Base-by-base conservation (phyloP, 2,329 filamentous ascomycete genomes). In the Fusarium sp. region DNA sequence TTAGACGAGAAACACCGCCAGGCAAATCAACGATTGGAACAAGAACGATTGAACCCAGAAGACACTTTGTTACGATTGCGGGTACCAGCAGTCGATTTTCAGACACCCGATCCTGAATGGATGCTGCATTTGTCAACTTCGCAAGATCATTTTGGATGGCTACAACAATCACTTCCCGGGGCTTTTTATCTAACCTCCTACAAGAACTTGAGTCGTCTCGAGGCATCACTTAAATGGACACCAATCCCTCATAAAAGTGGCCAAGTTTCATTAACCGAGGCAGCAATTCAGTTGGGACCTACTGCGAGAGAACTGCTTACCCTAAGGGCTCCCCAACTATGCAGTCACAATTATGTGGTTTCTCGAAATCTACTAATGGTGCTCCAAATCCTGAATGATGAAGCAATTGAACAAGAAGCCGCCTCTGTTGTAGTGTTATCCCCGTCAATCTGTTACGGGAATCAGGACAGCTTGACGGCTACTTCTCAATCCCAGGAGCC, bases 11-110 rank as follows among this genome's bases (percentile, higher is more conserved):
- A 70, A 28, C 63, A 68, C 20, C 38, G 51, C 14, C 62, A 64
- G 20, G 52, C 59, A 15, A 62, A 69, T 26, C 58, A n/a, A 11
- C 54, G 65, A 22, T 47, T 76, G 11, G 78, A 79, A 41, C 76
- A 80, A 62, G 82, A 84, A 45, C 70, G 72, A 18, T 51, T 82
- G 3, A 69, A 80, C 28, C 65, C 75, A 26, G 50, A 66, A 10
- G 75, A 80, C 22, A 74, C 78, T 8, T 63, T 76, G 3, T 66
- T 80, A 10, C 76, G 81, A 32, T 47, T 83, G 26, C 66, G 74
- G 5, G 75, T 81, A 45, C 81, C 81, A 11, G 41, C 62, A 13
- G 51, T 82, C 30, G 68, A 79, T 36, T 82, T 81, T 44, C 66
- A 68, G 4, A 72, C 75, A 28, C 64, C 76, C 20, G 48, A 62